phyloP scores from a whole-genome alignment of 768 basidiomycete genomes.

The Pleurotus pulmonarius region DNA sequence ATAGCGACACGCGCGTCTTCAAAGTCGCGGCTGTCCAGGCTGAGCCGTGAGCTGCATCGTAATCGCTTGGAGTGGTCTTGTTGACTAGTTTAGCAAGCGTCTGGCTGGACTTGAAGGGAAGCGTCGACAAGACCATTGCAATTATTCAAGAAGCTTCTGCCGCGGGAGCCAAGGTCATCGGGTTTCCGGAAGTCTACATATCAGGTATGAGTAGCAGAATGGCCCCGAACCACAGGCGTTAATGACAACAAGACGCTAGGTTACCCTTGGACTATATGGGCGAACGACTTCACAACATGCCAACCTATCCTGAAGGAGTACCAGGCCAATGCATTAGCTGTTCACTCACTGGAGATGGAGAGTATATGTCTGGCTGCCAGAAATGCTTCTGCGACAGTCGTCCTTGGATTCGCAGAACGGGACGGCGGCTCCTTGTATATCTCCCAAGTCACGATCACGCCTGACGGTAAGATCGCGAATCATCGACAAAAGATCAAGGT shows the following conservation, averaged over 20 bases:
- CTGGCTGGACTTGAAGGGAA: slow-evolving; percentile 15
- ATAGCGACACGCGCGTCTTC: slow-evolving; percentile 1
- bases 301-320: slow-evolving; percentile 21
- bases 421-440: slow-evolving; percentile 23
- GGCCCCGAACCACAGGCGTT: background rate
- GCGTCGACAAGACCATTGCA: slow-evolving; percentile 24
- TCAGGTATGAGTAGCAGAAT: slow-evolving; percentile 13
- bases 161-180: slow-evolving; percentile 25
- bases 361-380: slow-evolving; percentile 24
- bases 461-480: slow-evolving; percentile 22
- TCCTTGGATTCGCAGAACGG: slow-evolving; percentile 25
- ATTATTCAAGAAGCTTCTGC: slow-evolving; percentile 22
- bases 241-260: slow-evolving; percentile 8
- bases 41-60: background rate
- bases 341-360: slow-evolving; percentile 27
- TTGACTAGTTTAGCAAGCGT: background rate
- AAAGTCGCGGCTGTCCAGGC: slow-evolving; percentile 8
- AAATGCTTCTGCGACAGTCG: slow-evolving; percentile 21
- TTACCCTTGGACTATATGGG: slow-evolving; percentile 29
- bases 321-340: slow-evolving; percentile 22
- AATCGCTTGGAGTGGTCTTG: background rate
- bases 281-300: slow-evolving; percentile 21
- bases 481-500: slow-evolving; percentile 28
- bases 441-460: slow-evolving; percentile 22
- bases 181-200: slow-evolving; percentile 26